Evolutionary conservation across 495 filamentous ascomycete genomes (phyloP), one percentile per base, ranked within the genome.

Genomic region (Astrothelium macrocarpum): DNA sequence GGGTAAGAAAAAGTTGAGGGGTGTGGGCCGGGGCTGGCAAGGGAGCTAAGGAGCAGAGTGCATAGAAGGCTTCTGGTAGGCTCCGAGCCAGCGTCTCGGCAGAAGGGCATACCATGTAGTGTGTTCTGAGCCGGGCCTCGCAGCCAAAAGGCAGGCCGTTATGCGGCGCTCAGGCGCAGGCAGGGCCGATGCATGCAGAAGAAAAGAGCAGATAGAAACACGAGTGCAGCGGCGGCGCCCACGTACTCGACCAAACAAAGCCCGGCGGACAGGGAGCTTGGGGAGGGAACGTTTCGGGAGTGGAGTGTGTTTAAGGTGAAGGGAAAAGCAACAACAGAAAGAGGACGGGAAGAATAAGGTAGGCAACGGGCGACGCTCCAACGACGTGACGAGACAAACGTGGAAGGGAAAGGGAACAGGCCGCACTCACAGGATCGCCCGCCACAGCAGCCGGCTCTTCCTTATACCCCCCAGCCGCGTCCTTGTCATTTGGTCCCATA

Each of bases 91-190:
- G 65, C 71, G 43, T 43, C 42, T 72, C 71, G 70, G 71, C 71
- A 63, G 66, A 69, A 62, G 69, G 69, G 68, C 71, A 66, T 73
- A 73, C 71, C 71, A 73, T 73, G 71, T 71, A 70, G 69, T 64
- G 62, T 67, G 64, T 65, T 59, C 61, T 63, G 65, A 67, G 67
- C 64, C 49, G 43, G 69, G 68, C 62, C 66, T 71, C 67, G 70
- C 49, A 70, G 71, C 68, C 60, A 66, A 59, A 16, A 36, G 53
- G 62, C 29, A 29, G 39, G 28, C 62, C 68, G 65, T 68, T 68
- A 66, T 69, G 69, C 66, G 70, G 70, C 69, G 60, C 53, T 59
- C 66, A 67, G 60, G 65, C 59, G 66, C 69, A 69, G 53, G 62
- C 66, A 67, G 64, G 70, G 62, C 67, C 69, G 71, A 67, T 71